Conservation (phyloP, 495 filamentous ascomycete genomes). For the Rhypophila decipiens region DNA sequence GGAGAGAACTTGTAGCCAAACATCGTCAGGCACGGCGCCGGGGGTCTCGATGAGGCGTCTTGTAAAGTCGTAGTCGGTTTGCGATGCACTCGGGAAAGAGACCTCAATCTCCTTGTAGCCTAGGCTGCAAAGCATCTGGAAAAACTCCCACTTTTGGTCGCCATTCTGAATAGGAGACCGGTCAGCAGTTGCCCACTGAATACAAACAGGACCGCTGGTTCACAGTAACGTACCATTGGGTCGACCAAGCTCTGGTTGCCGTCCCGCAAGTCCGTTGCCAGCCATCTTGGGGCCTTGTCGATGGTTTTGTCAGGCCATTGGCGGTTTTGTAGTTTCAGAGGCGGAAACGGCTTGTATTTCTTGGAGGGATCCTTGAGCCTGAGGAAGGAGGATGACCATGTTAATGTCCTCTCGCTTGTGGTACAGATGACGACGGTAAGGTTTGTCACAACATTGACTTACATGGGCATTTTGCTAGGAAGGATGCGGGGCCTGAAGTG, state of each 20-base stretch:
- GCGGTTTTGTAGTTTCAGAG: slow-evolving; percentile 73
- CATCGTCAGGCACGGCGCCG: slow-evolving; percentile 81
- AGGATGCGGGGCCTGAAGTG: slow-evolving; percentile 1
- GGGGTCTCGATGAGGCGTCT: slow-evolving; percentile 81
- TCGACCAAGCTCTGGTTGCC: slow-evolving; percentile 85
- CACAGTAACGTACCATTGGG: slow-evolving; percentile 62
- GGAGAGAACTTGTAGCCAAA: slow-evolving; percentile 91
- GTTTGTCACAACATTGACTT: slow-evolving; percentile 10
- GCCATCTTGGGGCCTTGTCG: slow-evolving; percentile 75
- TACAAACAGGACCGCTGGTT: not conserved
- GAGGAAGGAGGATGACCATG: slow-evolving; percentile 10
- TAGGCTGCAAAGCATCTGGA: slow-evolving; percentile 86
- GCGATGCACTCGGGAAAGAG: slow-evolving; percentile 88
- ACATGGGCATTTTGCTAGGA: slow-evolving; percentile 32
- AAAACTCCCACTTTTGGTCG: slow-evolving; percentile 91
- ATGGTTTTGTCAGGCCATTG: slow-evolving; percentile 86
- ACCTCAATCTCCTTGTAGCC: slow-evolving; percentile 99
- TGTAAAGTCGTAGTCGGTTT: slow-evolving; percentile 95
- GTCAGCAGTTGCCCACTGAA: slow-evolving; percentile 16
- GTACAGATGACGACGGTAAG: slow-evolving; percentile 4
- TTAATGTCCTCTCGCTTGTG: slow-evolving; percentile 13
- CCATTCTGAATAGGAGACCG: slow-evolving; percentile 54
- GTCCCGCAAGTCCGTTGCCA: slow-evolving; percentile 79
- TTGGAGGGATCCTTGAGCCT: slow-evolving; percentile 93
- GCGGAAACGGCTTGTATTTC: slow-evolving; percentile 77